Evolutionary conservation across 169 alveolate genomes (phyloP), one percentile per base, ranked within the genome.

Genomic region (Plasmodium falciparum): DNA sequence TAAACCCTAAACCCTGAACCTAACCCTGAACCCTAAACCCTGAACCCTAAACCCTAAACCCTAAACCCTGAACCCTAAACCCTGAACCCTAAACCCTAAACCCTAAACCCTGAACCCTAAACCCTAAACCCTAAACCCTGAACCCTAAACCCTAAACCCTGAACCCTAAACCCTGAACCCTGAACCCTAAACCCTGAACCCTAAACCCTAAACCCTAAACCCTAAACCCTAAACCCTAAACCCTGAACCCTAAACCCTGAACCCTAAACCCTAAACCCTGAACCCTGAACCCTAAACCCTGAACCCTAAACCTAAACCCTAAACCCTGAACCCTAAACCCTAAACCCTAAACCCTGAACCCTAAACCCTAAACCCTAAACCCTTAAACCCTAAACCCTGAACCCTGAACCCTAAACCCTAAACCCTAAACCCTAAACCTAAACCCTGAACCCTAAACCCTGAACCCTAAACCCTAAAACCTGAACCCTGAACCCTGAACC

Each of bases 1-100:
- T 49, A 49, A 49, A 49, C 56, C 56, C 56, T 49, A 11, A 49
- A 49, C 56, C 56, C 56, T 11, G 11, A 49, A 49, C 56, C 56
- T 49, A 49, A 49, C 56, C 56, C 56, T 49, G 11, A 49, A 49
- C 56, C 56, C 56, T 49, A 11, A 49, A 49, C 56, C 56, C 56
- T 49, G 56, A 49, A 49, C 56, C 56, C 56, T 49, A 49, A 49
- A 49, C 56, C 56, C 56, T 49, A 11, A 49, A 49, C 56, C 56
- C 56, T 49, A 49, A 49, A 49, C 56, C 56, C 56, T 49, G 56
- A 49, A 49, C 56, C 56, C 56, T 49, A 49, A 49, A 49, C 56
- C 56, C 56, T 49, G 56, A 49, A 49, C 56, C 56, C 56, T 49
- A 49, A 49, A 49, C 56, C 56, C 56, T 49, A 11, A 49, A 49